Evolutionary conservation across 176 grass and related monocot species (phyloP).

Genomic region (Hordeum vulgare): DNA sequence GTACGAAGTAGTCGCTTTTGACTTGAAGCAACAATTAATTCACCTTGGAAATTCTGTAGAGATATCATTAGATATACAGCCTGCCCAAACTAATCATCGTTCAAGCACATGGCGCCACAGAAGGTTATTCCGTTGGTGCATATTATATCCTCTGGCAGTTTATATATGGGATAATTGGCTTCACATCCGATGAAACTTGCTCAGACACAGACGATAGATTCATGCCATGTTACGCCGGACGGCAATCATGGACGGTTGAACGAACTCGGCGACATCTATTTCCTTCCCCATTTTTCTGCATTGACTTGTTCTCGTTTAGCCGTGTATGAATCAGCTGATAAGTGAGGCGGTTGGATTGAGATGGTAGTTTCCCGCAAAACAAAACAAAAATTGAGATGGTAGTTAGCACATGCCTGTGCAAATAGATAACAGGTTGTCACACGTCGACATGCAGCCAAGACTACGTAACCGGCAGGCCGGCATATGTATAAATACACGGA

Average conservation of each 20-base stretch:
- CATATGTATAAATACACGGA: conserved; percentile 13
- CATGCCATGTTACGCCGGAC: neutral
- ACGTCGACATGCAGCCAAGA: neutral
- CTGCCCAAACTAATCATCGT: neutral
- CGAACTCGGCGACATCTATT: neutral
- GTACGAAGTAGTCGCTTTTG: too few species aligned
- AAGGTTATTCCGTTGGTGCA: neutral
- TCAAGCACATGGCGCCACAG: neutral
- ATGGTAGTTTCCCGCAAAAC: too few species aligned
- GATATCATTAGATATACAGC: neutral
- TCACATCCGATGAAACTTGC: neutral
- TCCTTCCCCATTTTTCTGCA: neutral
- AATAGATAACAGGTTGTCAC: conserved; percentile 14
- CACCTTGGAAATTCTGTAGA: neutral
- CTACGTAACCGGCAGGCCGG: too few species aligned
- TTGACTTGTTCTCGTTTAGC: neutral
- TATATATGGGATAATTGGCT: neutral
- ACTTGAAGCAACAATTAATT: too few species aligned
- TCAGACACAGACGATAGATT: neutral
- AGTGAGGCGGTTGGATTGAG: neutral
- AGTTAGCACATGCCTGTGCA: conserved; percentile 30
- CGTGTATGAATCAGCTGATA: neutral
- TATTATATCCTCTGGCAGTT: neutral
- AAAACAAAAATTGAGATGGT: neutral
- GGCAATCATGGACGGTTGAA: neutral